These are phyloP conservation scores for Steccherinum ochraceum DNA, from an alignment of 768 basidiomycete genomes.

Conservation along the genomic window DNA sequence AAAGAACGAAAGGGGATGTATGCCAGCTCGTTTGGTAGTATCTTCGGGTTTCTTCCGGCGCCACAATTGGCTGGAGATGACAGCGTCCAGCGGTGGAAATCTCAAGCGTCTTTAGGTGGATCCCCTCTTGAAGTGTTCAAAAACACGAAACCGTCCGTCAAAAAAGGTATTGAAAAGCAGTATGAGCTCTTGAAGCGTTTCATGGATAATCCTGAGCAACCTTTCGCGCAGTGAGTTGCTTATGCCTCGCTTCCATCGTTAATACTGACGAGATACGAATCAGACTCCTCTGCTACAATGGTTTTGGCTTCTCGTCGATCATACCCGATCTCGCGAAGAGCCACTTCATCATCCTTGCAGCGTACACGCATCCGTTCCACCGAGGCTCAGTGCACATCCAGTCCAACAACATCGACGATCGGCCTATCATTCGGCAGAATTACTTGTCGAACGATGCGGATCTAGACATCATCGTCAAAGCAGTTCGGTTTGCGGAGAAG, in stretches of 20 bases:
- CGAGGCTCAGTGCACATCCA: constrained; percentile 19
- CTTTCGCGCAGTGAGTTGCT: constrained; percentile 1
- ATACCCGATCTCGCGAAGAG: constrained; percentile 4
- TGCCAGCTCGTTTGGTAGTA: constrained; percentile 1
- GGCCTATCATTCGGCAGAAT: constrained; percentile 7
- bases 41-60: constrained; percentile 1
- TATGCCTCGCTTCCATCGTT: background rate
- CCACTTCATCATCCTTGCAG: constrained; percentile 2
- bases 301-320: constrained; percentile 1
- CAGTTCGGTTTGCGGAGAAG: background rate
- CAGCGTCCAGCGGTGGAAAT: constrained; percentile 1
- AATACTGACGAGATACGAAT: background rate
- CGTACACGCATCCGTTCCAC: constrained; percentile 12
- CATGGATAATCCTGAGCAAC: constrained; percentile 1
- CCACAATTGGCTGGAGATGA: background rate
- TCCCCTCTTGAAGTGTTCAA: background rate
- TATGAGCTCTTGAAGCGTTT: constrained; percentile 1
- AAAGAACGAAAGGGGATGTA: constrained; percentile 4
- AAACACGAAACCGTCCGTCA: constrained; percentile 2
- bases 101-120: background rate
- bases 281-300: constrained; percentile 3
- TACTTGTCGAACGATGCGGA: constrained; percentile 5
- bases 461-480: constrained; percentile 2
- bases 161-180: constrained; percentile 5
- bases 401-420: constrained; percentile 6